Base-by-base conservation (phyloP, 331 rosid genomes). In the Erythrophleum ivorense region DNA sequence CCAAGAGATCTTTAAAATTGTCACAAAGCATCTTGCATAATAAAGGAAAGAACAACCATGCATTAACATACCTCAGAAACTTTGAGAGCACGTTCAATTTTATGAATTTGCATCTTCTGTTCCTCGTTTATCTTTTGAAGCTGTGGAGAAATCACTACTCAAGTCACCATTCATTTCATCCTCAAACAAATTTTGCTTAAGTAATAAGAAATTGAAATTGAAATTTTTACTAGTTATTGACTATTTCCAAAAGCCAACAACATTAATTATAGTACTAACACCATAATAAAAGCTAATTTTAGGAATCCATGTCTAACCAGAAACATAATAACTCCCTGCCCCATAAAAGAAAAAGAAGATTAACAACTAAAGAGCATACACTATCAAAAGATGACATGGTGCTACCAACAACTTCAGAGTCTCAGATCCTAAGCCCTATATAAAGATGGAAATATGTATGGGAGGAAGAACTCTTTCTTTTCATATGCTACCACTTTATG, bases 41-140 rank as follows among this genome's bases (percentile, higher is more conserved):
- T 40, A 79, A 57, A 63, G 45, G 73, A 53, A 62, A 69, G 31
- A 78, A 50, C 59, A 81, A 21, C 36, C 72, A 81, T 38, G 76
- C 71, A 55, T 65, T 78, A 63, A 78, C 83, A 84, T 90, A 93
- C 99, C 99, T 96, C 98, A 18, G 94, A 94, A 80, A 91, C 91
- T 85, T 90, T 91, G 77, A 96, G 97, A 71, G 98, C 97, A 14
- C 92, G 97, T 81, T 92, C 90, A 10, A 84, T 89, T 75, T 90
- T 89, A 38, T 76, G 92, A 79, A 96, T 91, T 85, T 85, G 88
- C 55, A 50, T 72, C 91, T 84, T 96, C 70, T 96, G 99, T 38
- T 88, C 95, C 78, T 89, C 90, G 41, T 90, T 92, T 84, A 81
- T 77, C 88, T 88, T 94, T 81, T 88, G 91, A 81, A 88, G 81